phyloP scores from a whole-genome alignment of 1,139 yeast genomes.

The Taphrina communis region DNA sequence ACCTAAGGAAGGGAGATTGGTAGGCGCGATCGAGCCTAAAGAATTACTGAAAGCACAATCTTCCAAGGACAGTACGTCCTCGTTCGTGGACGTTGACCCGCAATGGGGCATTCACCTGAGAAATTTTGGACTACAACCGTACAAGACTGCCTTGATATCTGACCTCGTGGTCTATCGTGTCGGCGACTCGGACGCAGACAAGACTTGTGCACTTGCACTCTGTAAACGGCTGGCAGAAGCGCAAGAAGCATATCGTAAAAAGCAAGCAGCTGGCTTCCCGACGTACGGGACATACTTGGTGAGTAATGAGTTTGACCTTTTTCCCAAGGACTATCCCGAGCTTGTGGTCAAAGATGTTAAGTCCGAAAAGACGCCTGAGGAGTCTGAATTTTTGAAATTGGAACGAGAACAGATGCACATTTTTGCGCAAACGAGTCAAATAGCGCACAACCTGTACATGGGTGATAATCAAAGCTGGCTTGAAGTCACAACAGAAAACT shows the following conservation, averaged over 20 bases:
- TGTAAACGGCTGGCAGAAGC: slow-evolving; percentile 26
- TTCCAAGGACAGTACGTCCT: not conserved
- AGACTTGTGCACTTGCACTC: slow-evolving; percentile 40
- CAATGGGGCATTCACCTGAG: slow-evolving; percentile 71
- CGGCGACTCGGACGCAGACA: slow-evolving; percentile 46
- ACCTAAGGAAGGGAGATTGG: not conserved
- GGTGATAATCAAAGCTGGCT: slow-evolving; percentile 72
- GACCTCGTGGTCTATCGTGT: slow-evolving; percentile 70
- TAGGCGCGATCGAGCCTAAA: not conserved
- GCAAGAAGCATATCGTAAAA: slow-evolving; percentile 5
- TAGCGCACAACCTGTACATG: slow-evolving; percentile 64
- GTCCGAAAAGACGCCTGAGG: not conserved
- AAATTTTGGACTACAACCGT: slow-evolving; percentile 77
- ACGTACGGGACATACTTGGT: slow-evolving; percentile 45
- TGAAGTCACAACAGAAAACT: slow-evolving; percentile 34
- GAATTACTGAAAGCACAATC: slow-evolving; percentile 46
- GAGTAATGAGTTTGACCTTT: slow-evolving; percentile 45
- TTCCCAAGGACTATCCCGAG: slow-evolving; percentile 44
- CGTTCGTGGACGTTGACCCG: slow-evolving; percentile 66
- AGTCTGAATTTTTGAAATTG: slow-evolving; percentile 61
- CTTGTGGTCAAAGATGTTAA: slow-evolving; percentile 42
- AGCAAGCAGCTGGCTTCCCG: slow-evolving; percentile 18
- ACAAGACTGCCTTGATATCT: slow-evolving; percentile 69
- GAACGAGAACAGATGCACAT: slow-evolving; percentile 81
- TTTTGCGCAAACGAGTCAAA: slow-evolving; percentile 76